A percentile compares a stretch with the other conserved stretches of the same genome.
Evolutionary conservation across 108 stramenopile species (phyloP).

Genomic region (Skeletonema potamos): DNA sequence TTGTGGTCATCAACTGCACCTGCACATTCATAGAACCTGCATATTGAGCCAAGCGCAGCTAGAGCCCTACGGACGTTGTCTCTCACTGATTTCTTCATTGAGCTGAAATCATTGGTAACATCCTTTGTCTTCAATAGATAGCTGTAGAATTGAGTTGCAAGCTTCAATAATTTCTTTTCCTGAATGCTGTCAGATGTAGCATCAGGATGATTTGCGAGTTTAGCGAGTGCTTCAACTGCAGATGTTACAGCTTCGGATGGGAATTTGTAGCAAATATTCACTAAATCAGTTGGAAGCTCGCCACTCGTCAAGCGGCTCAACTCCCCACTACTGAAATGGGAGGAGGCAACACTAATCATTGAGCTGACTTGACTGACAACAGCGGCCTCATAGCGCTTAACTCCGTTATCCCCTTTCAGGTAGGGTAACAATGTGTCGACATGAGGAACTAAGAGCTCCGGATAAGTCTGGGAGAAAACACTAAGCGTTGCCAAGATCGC

Average conservation of each 20-base stretch:
- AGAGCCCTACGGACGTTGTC: slow-evolving; percentile 67
- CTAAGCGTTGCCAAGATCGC: slow-evolving; percentile 78
- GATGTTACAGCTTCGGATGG: slow-evolving; percentile 58
- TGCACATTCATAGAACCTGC: slow-evolving; percentile 48
- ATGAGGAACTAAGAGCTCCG: slow-evolving; percentile 71
- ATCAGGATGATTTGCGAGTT: slow-evolving; percentile 56
- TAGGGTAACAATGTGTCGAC: slow-evolving; percentile 88
- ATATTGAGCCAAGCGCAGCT: slow-evolving; percentile 74
- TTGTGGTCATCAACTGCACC: slow-evolving; percentile 27
- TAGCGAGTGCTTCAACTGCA: slow-evolving; percentile 67
- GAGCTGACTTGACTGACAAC: slow-evolving; percentile 67
- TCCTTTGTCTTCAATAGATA: slow-evolving; percentile 64
- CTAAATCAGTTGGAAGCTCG: slow-evolving; percentile 66
- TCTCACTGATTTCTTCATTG: slow-evolving; percentile 41
- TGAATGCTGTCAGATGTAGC: slow-evolving; percentile 36
- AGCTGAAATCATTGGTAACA: slow-evolving; percentile 33
- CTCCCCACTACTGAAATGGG: slow-evolving; percentile 49
- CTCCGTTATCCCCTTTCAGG: slow-evolving; percentile 89
- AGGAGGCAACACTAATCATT: slow-evolving; percentile 52
- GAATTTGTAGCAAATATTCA: slow-evolving; percentile 70
- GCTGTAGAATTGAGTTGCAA: slow-evolving; percentile 75
- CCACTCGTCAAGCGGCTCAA: slow-evolving; percentile 45
- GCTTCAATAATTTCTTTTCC: slow-evolving; percentile 46
- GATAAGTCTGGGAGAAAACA: slow-evolving; percentile 80
- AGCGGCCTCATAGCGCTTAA: slow-evolving; percentile 55